A percentile compares a stretch with the other conserved stretches of the same genome.
These are phyloP conservation scores for Arachis monticola DNA, from an alignment of 331 rosid genomes.

Conservation along the genomic window DNA sequence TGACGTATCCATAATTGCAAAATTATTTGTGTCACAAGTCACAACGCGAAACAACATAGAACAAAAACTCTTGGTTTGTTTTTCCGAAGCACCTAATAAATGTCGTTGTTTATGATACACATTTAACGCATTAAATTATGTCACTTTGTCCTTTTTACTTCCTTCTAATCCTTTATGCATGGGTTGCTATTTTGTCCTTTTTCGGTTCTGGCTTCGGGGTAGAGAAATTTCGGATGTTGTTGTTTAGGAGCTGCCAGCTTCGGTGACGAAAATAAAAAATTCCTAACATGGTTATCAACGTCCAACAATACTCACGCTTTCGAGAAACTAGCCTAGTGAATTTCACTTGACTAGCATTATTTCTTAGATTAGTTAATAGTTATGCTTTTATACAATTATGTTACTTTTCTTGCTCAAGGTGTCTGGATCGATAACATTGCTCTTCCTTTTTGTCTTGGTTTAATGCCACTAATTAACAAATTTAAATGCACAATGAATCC, in stretches of 20 bases:
- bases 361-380: neutral
- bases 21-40: no score
- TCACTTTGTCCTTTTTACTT: no score
- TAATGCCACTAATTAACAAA: no score
- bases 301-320: neutral
- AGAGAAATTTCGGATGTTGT: slow-evolving; percentile 23
- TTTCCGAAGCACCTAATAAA: no score
- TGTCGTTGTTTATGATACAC: no score
- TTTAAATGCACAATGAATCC: no score
- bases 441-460: no score
- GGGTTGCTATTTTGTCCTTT: slow-evolving; percentile 8
- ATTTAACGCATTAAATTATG: no score
- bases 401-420: neutral
- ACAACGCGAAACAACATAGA: no score
- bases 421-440: no score
- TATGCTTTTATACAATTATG: neutral
- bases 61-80: no score
- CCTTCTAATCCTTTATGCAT: neutral
- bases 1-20: no score
- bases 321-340: slow-evolving; percentile 35
- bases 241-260: slow-evolving; percentile 35
- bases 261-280: neutral
- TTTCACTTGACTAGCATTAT: neutral
- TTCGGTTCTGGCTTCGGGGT: neutral
- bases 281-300: slow-evolving; percentile 40